Base-by-base conservation (phyloP, 495 filamentous ascomycete species). In the Daldinia decipiens region DNA sequence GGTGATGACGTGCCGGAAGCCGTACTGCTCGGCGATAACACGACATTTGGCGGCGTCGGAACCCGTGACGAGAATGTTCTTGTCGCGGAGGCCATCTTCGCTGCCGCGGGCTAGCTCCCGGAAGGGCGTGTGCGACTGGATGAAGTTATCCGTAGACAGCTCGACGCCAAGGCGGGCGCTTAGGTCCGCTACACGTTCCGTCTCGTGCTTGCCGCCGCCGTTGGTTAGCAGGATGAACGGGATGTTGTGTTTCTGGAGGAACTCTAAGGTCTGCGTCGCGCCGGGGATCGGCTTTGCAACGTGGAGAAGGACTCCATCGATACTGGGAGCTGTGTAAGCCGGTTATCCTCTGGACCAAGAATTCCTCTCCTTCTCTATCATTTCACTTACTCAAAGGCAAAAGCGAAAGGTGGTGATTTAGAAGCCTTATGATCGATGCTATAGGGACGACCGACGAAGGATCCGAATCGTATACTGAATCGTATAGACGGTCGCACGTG, bases 281-380 rank as follows among this genome's bases (percentile, higher is more conserved):
- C 89, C 88, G n/a, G 94, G 90, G 36, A 97, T 88, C 8, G 94
- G 90, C 59, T 87, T 87, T 0, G 90, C 88, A 68, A 90, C 89
- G 76, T 94, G 93, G n/a, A 97, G 85, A 19, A 99, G 90, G 27
- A 99, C 96, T 66, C 96, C 96, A 77, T 99, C 95, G 75, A 98
- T 97, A 78, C 93, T 97, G 58, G 24, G 27, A 58, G 32, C 43
- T 51, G 65, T 66, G 71, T 62, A 53, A 70, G 59, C 40, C 31
- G 24, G 9, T 19, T 62, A 21, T 15, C 38, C 36, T 7, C 8
- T 40, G 8, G 27, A 43, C 11, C 13, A 26, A 29, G 27, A 6
- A 29, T 29, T 27, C 4, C 26, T 27, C 26, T 29, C 5, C 26
- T 39, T n/a, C 4, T 43, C 21, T 3, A 12, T 43, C 15, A 9